phyloP scores from a whole-genome alignment of 2,329 filamentous ascomycete genomes.

The Clonostachys solani region DNA sequence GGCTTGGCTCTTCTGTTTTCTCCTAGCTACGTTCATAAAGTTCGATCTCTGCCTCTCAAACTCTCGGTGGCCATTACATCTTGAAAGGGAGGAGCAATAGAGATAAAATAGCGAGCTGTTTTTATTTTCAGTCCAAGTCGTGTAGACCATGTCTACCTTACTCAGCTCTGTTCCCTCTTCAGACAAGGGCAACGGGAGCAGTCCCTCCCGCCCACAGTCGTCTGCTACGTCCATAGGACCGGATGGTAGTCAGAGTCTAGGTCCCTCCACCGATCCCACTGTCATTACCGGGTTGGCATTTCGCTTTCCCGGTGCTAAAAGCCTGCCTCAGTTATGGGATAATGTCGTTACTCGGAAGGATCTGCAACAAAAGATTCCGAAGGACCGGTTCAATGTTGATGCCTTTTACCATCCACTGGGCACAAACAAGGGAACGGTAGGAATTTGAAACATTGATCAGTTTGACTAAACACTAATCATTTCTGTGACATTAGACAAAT shows the following conservation, averaged over 20 bases:
- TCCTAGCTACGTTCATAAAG: too few relatives aligned
- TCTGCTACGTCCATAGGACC: background rate
- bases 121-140: too few relatives aligned
- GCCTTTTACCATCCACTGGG: slow-evolving; percentile 20
- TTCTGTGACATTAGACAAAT: slow-evolving; percentile 3
- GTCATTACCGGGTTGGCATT: slow-evolving; percentile 32
- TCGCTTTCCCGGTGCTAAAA: slow-evolving; percentile 28
- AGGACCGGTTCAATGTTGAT: slow-evolving; percentile 13
- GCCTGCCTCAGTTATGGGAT: slow-evolving; percentile 28
- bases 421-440: slow-evolving; percentile 15
- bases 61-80: too few relatives aligned
- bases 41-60: too few relatives aligned
- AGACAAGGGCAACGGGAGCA: background rate
- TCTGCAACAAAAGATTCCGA: slow-evolving; percentile 20
- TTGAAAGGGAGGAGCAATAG: too few relatives aligned
- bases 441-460: slow-evolving; percentile 1
- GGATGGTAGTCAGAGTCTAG: background rate
- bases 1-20: too few relatives aligned
- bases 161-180: background rate
- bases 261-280: slow-evolving; percentile 21
- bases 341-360: slow-evolving; percentile 20
- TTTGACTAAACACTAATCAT: background rate
- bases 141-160: too few relatives aligned
- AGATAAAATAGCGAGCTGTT: too few relatives aligned
- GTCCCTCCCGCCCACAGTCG: background rate